Conservation (phyloP, 345 rosid genomes). For the Chamaenerion angustifolium region DNA sequence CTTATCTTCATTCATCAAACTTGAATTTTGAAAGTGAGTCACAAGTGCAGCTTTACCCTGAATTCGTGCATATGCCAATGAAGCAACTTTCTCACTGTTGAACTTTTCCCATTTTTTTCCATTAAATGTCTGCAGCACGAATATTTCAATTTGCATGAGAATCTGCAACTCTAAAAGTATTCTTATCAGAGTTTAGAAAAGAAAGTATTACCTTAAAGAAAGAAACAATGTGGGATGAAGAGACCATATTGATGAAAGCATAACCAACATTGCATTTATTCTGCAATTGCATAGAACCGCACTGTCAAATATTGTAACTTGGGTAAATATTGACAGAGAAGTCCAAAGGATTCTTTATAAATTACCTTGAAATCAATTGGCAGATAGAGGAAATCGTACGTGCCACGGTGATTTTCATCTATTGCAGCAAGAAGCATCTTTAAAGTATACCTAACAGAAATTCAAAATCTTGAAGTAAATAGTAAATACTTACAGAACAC, state of each 20-base stretch:
- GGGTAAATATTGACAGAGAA: too few relatives aligned
- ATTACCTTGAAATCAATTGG: conserved; percentile 87
- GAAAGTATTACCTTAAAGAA: conserved; percentile 49
- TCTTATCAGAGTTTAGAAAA: too few relatives aligned
- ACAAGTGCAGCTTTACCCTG: conserved; percentile 91
- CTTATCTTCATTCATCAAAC: conserved; percentile 78
- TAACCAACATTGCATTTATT: conserved; percentile 98
- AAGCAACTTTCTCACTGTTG: conserved; percentile 90
- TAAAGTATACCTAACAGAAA: conserved; percentile 61
- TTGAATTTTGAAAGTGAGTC: conserved; percentile 79
- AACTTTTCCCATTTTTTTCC: conserved; percentile 97
- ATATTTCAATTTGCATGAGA: neutral
- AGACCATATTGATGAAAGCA: conserved; percentile 88
- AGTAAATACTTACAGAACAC: neutral
- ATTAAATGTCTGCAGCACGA: conserved; percentile 51
- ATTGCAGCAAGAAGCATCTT: conserved; percentile 91
- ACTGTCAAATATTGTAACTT: too few relatives aligned
- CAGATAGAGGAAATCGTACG: conserved; percentile 84
- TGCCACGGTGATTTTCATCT: conserved; percentile 68
- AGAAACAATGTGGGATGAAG: conserved; percentile 76
- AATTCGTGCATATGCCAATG: conserved; percentile 84
- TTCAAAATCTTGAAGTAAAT: conserved; percentile 1
- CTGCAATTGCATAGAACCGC: conserved; percentile 22
- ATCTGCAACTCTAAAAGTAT: too few relatives aligned
- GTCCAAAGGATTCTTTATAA: conserved; percentile 3